phyloP scores from a whole-genome alignment of 768 basidiomycete species.

The Epithele typhae region DNA sequence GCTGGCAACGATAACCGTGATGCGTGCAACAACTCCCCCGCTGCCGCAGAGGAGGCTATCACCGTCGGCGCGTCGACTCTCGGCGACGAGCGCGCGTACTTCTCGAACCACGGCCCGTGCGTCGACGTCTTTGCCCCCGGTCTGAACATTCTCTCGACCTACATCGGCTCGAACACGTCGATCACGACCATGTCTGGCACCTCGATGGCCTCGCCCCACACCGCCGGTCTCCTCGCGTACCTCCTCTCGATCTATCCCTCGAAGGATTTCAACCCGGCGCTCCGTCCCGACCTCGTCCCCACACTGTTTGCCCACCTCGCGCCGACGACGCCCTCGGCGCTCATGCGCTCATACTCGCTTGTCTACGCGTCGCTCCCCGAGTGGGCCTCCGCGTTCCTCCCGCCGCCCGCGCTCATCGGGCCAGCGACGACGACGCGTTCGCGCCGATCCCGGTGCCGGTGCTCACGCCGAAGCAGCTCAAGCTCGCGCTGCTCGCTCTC shows the following conservation, averaged over 20 bases:
- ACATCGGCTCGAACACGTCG: constrained; percentile 58
- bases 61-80: constrained; percentile 93
- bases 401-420: constrained; percentile 44
- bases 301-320: constrained; percentile 28
- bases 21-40: constrained; percentile 92
- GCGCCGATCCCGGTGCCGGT: constrained; percentile 42
- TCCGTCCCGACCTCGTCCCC: constrained; percentile 36
- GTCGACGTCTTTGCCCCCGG: constrained; percentile 93
- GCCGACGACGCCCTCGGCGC: constrained; percentile 32
- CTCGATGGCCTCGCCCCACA: constrained; percentile 94
- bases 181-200: constrained; percentile 82
- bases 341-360: constrained; percentile 48
- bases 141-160: constrained; percentile 89
- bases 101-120: constrained; percentile 89
- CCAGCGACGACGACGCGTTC: constrained; percentile 20
- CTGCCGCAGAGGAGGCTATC: constrained; percentile 81
- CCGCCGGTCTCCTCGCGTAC: constrained; percentile 87
- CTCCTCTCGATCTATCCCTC: constrained; percentile 85
- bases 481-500: constrained; percentile 65
- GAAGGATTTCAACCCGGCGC: constrained; percentile 49
- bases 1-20: constrained; percentile 86
- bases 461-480: constrained; percentile 69
- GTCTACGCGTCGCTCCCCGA: constrained; percentile 52
- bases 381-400: constrained; percentile 56
- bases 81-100: constrained; percentile 77